Evolutionary conservation across 208 protist genomes (phyloP).

Genomic region (Herpetomonas tarakana): DNA sequence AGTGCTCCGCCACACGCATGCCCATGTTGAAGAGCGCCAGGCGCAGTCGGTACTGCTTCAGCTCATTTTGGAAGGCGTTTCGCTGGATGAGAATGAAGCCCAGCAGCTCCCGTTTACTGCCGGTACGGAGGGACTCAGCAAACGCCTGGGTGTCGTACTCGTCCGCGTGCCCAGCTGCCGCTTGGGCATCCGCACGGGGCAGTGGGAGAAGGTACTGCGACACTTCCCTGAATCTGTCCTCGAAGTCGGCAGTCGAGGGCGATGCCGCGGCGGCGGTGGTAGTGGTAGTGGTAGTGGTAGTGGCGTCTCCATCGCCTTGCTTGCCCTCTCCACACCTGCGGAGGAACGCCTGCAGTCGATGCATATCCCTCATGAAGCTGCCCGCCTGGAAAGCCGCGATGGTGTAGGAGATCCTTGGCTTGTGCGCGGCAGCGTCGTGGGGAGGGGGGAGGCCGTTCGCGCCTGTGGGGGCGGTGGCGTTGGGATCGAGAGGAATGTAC

Average conservation of each 20-base stretch:
- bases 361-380: conserved; percentile 57
- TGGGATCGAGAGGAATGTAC: conserved; percentile 39
- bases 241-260: conserved; percentile 4
- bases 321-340: conserved; percentile 52
- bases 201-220: conserved; percentile 7
- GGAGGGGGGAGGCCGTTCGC: conserved; percentile 21
- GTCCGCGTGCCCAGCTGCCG: neutral
- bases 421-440: neutral
- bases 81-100: conserved; percentile 78
- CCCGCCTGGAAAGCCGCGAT: conserved; percentile 54
- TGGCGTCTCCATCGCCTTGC: too few relatives aligned
- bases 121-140: conserved; percentile 29
- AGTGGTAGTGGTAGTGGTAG: neutral
- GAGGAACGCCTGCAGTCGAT: conserved; percentile 59
- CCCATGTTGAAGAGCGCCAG: conserved; percentile 81
- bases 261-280: neutral
- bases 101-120: conserved; percentile 68
- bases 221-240: conserved; percentile 1
- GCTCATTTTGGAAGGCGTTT: conserved; percentile 84
- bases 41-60: conserved; percentile 79
- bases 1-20: conserved; percentile 83
- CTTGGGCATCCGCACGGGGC: conserved; percentile 4
- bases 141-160: neutral
- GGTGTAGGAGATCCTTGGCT: conserved; percentile 54
- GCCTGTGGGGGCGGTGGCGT: conserved; percentile 35